Evolutionary conservation across 768 basidiomycete genomes (phyloP), one percentile per base, ranked within the genome.

Genomic region (Auricularia cornea): DNA sequence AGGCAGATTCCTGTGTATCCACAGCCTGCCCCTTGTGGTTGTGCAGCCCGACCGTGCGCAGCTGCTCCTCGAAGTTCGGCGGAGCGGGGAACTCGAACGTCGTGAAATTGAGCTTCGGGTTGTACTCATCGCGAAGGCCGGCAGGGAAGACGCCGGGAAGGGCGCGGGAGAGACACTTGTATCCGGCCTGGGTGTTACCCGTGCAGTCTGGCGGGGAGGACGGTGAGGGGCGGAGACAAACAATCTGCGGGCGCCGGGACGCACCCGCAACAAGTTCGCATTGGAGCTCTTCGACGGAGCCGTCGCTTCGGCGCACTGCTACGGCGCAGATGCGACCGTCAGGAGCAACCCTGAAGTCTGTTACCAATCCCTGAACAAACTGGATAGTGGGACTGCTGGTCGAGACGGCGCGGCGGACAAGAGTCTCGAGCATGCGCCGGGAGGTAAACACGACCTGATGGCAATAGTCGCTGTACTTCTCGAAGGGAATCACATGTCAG

Each of bases 121-220:
- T 66, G 62, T 72, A 72, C 1, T 64, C 44, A 12, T 57, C 54
- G 28, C 54, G 54, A 20, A 57, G 54, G 26, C 30, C 32, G 63
- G 51, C 35, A 35, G 44, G 23, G 20, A 23, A 48, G 16, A 57
- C 6, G 28, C 26, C 28, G 10, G 54, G 54, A 16, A 57, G 28
- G 28, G 67, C 64, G 26, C 61, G 65, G 28, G 65, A 60, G 6
- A 76, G 64, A 71, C 70, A 73, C 40, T 69, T 72, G 0, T 68
- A n/a, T 26, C 72, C 73, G 18, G 68, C 68, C 28, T 68, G 65
- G 3, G 71, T 63, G 20, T 70, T 64, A 1, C 75, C 75, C 1
- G 74, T 73, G 60, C 73, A 74, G 62, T 76, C 75, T 76, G 30
- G 35, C 20, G 41, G n/a, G 11, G 30, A 2, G 10, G n/a, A n/a